Evolutionary conservation across 139 green algal genomes (phyloP).

Genomic region (Chlamydomonas schloesseri): DNA sequence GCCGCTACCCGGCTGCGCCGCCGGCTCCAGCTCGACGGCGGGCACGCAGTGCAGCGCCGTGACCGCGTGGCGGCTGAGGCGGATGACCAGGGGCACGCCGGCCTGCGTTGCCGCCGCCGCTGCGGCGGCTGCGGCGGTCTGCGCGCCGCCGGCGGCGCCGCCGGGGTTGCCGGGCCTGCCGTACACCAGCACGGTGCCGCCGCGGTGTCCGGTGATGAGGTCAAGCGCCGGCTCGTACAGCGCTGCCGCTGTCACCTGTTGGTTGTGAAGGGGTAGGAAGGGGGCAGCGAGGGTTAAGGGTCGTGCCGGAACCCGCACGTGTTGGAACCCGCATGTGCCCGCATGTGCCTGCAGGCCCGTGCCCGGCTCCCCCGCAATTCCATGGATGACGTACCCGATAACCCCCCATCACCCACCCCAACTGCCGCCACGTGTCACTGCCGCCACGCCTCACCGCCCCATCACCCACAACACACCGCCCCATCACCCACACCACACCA

Average conservation of each 20-base stretch:
- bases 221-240: constrained; percentile 37
- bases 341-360: too few relatives aligned
- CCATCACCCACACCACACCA: neutral
- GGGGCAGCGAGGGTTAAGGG: too few relatives aligned
- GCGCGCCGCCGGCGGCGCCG: neutral
- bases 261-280: too few relatives aligned
- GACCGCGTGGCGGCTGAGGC: constrained; percentile 19
- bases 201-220: constrained; percentile 29
- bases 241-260: neutral
- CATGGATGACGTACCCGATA: too few relatives aligned
- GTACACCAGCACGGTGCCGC: constrained; percentile 37
- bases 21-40: constrained; percentile 10
- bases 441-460: too few relatives aligned
- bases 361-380: too few relatives aligned
- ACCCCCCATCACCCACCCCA: too few relatives aligned
- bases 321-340: too few relatives aligned
- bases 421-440: too few relatives aligned
- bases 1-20: neutral
- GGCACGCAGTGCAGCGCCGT: constrained; percentile 23
- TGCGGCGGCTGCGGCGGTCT: neutral
- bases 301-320: too few relatives aligned
- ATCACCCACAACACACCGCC: too few relatives aligned
- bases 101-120: constrained; percentile 8
- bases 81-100: constrained; percentile 11
- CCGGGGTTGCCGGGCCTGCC: neutral